Conservation (phyloP, 176 grass and related monocot genomes). For the Aegilops speltoides region DNA sequence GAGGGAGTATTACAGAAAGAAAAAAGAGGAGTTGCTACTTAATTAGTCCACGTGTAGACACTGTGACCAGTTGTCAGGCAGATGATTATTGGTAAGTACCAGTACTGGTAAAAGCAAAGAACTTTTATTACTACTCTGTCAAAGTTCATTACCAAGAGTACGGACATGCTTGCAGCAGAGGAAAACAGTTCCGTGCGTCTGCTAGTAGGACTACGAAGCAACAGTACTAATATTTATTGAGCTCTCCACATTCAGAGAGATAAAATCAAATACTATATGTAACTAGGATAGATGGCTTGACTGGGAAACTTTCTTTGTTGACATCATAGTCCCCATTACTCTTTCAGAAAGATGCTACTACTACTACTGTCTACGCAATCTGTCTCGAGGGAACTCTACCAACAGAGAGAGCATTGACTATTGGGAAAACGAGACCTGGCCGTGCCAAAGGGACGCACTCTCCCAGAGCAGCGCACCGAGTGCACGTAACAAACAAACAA, state of each 20-base stretch:
- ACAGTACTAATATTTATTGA: not conserved
- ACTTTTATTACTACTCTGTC: not conserved
- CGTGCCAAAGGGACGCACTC: not conserved
- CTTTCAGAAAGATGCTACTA: not conserved
- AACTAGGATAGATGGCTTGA: not conserved
- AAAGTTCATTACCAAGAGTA: not conserved
- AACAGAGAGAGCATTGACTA: not conserved
- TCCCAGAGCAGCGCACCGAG: not conserved
- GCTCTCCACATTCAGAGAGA: not conserved
- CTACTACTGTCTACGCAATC: not conserved
- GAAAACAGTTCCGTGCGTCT: not conserved
- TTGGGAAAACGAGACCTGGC: not conserved
- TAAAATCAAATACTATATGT: no score
- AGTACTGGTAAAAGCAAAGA: no score
- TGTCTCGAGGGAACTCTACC: not conserved
- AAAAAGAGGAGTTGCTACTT: no score
- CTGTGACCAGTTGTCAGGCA: not conserved
- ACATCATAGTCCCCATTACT: not conserved
- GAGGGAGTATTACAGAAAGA: no score
- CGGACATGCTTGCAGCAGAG: not conserved
- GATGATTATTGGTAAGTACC: not conserved
- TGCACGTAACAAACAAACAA: not conserved
- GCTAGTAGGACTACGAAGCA: not conserved
- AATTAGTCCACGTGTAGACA: not conserved
- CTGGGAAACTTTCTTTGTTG: not conserved